phyloP scores from a whole-genome alignment of 192 early-diverging fungal genomes.

The Backusella circina region DNA sequence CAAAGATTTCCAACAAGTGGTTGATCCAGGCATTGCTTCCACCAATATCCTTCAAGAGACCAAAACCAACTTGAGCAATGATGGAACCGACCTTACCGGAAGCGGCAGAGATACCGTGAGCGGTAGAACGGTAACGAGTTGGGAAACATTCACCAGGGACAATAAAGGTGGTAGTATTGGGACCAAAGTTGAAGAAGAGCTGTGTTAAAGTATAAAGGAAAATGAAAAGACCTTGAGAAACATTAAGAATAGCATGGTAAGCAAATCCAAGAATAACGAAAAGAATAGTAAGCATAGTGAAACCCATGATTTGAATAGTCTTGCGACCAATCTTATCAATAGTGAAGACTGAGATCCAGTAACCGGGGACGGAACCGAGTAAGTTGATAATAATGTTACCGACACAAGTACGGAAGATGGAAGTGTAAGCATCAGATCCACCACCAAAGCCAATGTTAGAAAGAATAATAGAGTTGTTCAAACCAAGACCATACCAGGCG shows the following conservation, averaged over 20 bases:
- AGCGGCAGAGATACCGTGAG: slow-evolving; percentile 80
- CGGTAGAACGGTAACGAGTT: slow-evolving; percentile 75
- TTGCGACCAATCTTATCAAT: slow-evolving; percentile 91
- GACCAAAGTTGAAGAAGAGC: slow-evolving; percentile 94
- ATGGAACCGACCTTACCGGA: slow-evolving; percentile 78
- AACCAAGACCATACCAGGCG: slow-evolving; percentile 80
- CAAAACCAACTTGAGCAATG: slow-evolving; percentile 69
- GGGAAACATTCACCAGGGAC: slow-evolving; percentile 83
- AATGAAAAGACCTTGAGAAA: slow-evolving; percentile 54
- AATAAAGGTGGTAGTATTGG: slow-evolving; percentile 89
- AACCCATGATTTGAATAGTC: slow-evolving; percentile 91
- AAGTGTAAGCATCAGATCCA: slow-evolving; percentile 42
- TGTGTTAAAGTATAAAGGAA: slow-evolving; percentile 63
- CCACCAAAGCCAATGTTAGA: slow-evolving; percentile 64
- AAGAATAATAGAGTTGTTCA: slow-evolving; percentile 76
- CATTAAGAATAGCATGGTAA: slow-evolving; percentile 61
- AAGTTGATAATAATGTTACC: slow-evolving; percentile 92
- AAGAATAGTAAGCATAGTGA: slow-evolving; percentile 69
- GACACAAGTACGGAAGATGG: slow-evolving; percentile 68
- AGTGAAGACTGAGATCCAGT: slow-evolving; percentile 90
- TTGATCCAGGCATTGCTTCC: slow-evolving; percentile 59
- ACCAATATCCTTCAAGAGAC: slow-evolving; percentile 66
- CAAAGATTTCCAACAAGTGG: slow-evolving; percentile 68
- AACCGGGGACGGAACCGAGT: slow-evolving; percentile 88
- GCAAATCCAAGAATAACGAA: slow-evolving; percentile 73